Conservation (phyloP, 306 rosid species). For the Quillaja saponaria region DNA sequence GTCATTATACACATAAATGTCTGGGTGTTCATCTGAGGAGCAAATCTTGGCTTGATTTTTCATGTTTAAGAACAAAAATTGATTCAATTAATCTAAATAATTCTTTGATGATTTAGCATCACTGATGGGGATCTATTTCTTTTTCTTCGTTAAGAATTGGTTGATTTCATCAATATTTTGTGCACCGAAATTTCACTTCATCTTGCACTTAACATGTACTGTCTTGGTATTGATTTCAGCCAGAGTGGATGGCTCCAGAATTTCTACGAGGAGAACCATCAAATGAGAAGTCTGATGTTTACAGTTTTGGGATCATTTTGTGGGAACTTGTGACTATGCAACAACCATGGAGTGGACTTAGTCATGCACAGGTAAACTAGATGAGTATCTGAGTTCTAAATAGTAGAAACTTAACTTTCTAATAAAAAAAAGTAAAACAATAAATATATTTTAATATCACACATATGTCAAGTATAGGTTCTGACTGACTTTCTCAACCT, state of each 20-base stretch:
- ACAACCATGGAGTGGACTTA: slow-evolving; percentile 93
- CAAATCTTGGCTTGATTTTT: slow-evolving; percentile 6
- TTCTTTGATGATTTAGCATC: slow-evolving; percentile 6
- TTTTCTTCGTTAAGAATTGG: slow-evolving; percentile 32
- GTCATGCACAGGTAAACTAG: slow-evolving; percentile 79
- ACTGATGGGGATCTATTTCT: slow-evolving; percentile 22
- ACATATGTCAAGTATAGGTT: no score
- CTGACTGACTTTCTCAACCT: no score
- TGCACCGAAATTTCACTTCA: slow-evolving; percentile 44
- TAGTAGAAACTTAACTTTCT: slow-evolving; percentile 3
- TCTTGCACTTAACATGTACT: slow-evolving; percentile 45
- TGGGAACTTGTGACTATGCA: slow-evolving; percentile 94
- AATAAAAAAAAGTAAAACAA: no score
- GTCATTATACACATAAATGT: no score
- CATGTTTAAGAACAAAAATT: background rate
- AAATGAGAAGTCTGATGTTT: slow-evolving; percentile 93
- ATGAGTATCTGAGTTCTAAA: slow-evolving; percentile 22
- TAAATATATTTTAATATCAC: background rate
- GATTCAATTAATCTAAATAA: background rate
- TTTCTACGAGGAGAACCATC: slow-evolving; percentile 98
- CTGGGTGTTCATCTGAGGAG: background rate
- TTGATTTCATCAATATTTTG: slow-evolving; percentile 41
- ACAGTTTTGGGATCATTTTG: slow-evolving; percentile 89
- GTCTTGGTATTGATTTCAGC: slow-evolving; percentile 68
- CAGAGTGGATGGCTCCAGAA: slow-evolving; percentile 99